These are phyloP conservation scores for Podospora fimiseda DNA, from an alignment of 495 filamentous ascomycete species.

Conservation along the genomic window DNA sequence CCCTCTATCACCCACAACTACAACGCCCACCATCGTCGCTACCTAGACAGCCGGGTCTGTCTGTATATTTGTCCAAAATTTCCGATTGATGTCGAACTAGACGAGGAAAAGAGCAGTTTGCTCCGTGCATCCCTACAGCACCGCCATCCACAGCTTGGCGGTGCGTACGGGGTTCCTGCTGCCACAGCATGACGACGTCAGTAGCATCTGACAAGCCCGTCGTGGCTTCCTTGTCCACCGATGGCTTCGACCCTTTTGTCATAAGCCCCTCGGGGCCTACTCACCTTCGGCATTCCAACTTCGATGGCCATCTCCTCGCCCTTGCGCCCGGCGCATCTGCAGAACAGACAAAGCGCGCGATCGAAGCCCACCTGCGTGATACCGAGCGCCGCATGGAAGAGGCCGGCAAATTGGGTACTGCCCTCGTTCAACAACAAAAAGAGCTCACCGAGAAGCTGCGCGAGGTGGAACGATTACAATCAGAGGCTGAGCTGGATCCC, in stretches of 20 bases:
- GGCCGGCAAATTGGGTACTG: constrained; percentile 78
- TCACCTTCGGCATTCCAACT: constrained; percentile 67
- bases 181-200: constrained; percentile 26
- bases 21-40: neutral
- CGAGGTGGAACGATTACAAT: constrained; percentile 75
- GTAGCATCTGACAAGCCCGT: constrained; percentile 25
- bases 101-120: constrained; percentile 12
- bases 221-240: constrained; percentile 21
- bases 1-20: neutral
- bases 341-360: constrained; percentile 75
- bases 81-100: constrained; percentile 12
- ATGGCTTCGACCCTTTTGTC: constrained; percentile 48
- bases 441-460: constrained; percentile 72
- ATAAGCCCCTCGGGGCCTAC: constrained; percentile 39
- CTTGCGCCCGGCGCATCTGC: constrained; percentile 73
- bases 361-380: constrained; percentile 86
- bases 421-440: constrained; percentile 75
- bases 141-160: constrained; percentile 5
- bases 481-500: constrained; percentile 73
- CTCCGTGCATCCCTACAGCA: constrained; percentile 8
- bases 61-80: constrained; percentile 5
- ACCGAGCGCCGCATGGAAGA: constrained; percentile 87
- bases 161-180: constrained; percentile 5
- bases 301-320: constrained; percentile 71
- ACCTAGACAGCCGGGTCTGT: constrained; percentile 11